A percentile compares a stretch with the other conserved stretches of the same genome.
Evolutionary conservation across 768 basidiomycete genomes (phyloP).

Genomic region (Xanthoconium stramineum): DNA sequence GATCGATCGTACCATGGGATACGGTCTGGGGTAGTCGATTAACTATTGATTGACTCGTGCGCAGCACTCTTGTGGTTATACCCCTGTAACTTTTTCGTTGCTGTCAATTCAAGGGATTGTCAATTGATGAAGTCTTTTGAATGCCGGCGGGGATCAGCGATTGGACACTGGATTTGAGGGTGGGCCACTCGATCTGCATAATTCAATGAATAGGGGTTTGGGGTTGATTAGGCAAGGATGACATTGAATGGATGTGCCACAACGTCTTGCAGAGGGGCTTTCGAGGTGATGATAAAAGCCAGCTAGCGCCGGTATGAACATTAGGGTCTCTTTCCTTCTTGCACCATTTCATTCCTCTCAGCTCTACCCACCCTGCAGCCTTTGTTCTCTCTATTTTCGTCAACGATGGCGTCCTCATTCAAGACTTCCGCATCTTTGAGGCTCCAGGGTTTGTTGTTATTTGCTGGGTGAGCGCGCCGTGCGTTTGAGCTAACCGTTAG

Average conservation of each 20-base stretch:
- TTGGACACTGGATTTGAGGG: neutral
- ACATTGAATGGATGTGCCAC: conserved; percentile 4
- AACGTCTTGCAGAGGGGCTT: conserved; percentile 14
- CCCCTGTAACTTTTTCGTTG: conserved; percentile 3
- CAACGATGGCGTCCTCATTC: conserved; percentile 5
- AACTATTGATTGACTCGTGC: conserved; percentile 5
- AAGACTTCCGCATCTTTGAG: conserved; percentile 18
- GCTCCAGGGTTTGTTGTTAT: conserved; percentile 27
- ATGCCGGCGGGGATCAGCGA: neutral
- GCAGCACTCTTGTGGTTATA: conserved; percentile 12
- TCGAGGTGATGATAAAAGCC: conserved; percentile 10
- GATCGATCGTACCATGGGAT: neutral
- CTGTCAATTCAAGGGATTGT: conserved; percentile 9
- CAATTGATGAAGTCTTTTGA: neutral
- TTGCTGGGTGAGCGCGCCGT: too few species aligned
- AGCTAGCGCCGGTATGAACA: neutral
- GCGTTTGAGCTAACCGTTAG: neutral
- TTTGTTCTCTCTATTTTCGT: neutral
- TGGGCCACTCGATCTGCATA: conserved; percentile 18
- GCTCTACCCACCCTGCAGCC: neutral
- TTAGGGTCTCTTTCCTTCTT: neutral
- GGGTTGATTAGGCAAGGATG: conserved; percentile 4
- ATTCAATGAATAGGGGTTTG: neutral
- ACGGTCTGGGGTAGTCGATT: conserved; percentile 4
- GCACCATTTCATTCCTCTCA: neutral